Evolutionary conservation across 2,329 filamentous ascomycete species (phyloP).

Genomic region (Neofusicoccum kwambonambiense): DNA sequence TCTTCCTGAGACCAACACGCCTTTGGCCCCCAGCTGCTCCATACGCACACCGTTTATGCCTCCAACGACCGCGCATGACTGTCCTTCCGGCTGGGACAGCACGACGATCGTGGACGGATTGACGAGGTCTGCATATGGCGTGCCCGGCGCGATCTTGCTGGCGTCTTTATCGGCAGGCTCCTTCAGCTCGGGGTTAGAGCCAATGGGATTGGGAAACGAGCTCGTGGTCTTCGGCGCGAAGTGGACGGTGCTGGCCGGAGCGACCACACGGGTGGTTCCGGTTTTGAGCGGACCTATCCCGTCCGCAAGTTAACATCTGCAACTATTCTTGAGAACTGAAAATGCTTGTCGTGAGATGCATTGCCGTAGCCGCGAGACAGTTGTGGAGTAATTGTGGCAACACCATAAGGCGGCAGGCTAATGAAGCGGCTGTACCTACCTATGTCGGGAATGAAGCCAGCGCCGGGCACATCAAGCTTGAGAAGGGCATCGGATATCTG

Average conservation of each 20-base stretch:
- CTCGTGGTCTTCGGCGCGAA: conserved; percentile 59
- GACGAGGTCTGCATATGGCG: conserved; percentile 68
- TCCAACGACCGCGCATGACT: conserved; percentile 71
- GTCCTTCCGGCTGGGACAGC: conserved; percentile 63
- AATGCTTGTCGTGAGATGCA: neutral
- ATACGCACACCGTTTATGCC: conserved; percentile 74
- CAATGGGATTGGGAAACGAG: conserved; percentile 24
- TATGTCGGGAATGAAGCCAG: conserved; percentile 66
- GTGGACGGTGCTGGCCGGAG: conserved; percentile 60
- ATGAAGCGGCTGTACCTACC: conserved; percentile 33
- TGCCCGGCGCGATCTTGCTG: conserved; percentile 57
- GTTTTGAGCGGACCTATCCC: conserved; percentile 28
- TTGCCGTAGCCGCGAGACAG: no score
- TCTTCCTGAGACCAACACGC: conserved; percentile 66
- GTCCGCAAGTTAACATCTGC: neutral
- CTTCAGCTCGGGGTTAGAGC: neutral
- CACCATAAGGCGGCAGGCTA: neutral
- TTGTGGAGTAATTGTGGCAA: no score
- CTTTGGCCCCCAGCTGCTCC: conserved; percentile 59
- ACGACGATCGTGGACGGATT: conserved; percentile 62
- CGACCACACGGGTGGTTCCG: conserved; percentile 40
- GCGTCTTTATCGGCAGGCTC: neutral
- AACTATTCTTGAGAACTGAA: neutral
- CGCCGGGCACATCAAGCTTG: conserved; percentile 64
- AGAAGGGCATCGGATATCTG: conserved; percentile 71